Percentiles rank a stretch among this genome's conserved stretches.
These are phyloP conservation scores for Sisymbrium irio DNA, from an alignment of 345 rosid species.

Conservation along the genomic window DNA sequence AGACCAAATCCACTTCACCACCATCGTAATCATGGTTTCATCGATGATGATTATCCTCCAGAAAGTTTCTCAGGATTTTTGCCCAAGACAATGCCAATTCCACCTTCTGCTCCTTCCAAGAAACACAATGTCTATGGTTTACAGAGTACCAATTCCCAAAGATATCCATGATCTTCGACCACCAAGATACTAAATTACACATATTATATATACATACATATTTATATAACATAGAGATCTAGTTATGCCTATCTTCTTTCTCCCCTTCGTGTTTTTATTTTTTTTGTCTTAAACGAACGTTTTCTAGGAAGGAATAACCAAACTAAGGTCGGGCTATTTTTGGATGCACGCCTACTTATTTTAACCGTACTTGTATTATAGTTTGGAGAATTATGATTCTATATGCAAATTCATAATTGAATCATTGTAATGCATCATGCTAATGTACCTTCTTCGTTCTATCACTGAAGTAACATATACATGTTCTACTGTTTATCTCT, in stretches of 20 bases:
- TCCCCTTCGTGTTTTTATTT: neutral
- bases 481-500: neutral
- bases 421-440: conserved; percentile 14
- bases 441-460: conserved; percentile 11
- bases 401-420: conserved; percentile 20
- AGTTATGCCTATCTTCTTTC: conserved; percentile 5
- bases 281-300: neutral
- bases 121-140: conserved; percentile 53
- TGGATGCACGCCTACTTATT: conserved; percentile 28
- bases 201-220: conserved; percentile 1
- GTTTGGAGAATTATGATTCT: conserved; percentile 7
- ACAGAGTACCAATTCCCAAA: conserved; percentile 32
- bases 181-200: conserved; percentile 6
- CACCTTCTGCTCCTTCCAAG: conserved; percentile 74
- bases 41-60: conserved; percentile 33
- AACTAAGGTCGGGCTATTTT: conserved; percentile 29
- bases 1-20: conserved; percentile 26
- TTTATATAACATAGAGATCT: conserved; percentile 13
- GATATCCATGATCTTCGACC: conserved; percentile 37
- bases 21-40: conserved; percentile 6
- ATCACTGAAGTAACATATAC: neutral
- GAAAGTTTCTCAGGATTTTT: conserved; percentile 42
- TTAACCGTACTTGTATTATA: conserved; percentile 24
- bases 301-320: conserved; percentile 14
- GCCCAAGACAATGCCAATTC: conserved; percentile 60